These are phyloP conservation scores for Globisporangium rhizosaccharum DNA, from an alignment of 352 stramenopile species.

Conservation along the genomic window DNA sequence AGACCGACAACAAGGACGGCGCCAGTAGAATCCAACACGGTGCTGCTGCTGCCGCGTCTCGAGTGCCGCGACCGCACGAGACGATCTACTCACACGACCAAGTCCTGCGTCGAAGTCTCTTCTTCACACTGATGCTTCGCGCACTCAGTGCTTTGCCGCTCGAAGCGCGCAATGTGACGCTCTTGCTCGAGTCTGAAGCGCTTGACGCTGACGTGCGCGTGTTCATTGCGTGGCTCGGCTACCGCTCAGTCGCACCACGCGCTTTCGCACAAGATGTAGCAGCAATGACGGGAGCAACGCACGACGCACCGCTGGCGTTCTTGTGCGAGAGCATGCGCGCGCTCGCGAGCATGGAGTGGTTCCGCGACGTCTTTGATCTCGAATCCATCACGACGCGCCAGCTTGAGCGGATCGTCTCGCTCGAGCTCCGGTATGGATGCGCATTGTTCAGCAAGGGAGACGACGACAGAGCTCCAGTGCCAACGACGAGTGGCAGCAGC, in stretches of 20 bases:
- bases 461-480: too few relatives aligned
- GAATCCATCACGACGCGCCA: not conserved
- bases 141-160: not conserved
- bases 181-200: constrained; percentile 2
- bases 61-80: too few relatives aligned
- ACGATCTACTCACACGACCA: not conserved
- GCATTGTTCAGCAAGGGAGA: constrained; percentile 12
- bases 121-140: constrained; percentile 8
- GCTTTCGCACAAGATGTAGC: not conserved
- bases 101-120: constrained; percentile 4
- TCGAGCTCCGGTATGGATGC: constrained; percentile 16
- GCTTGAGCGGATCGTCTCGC: constrained; percentile 1
- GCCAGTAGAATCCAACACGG: too few relatives aligned
- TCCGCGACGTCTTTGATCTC: not conserved
- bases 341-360: constrained; percentile 5
- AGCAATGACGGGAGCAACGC: not conserved
- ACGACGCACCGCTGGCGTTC: not conserved
- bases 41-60: too few relatives aligned
- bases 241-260: not conserved
- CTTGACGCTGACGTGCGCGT: constrained; percentile 2
- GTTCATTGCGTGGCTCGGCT: constrained; percentile 7
- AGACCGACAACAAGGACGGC: too few relatives aligned
- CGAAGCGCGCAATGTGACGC: not conserved
- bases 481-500: too few relatives aligned
- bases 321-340: not conserved